phyloP scores from a whole-genome alignment of 805 yeast species.

The Starmerella floricola region DNA sequence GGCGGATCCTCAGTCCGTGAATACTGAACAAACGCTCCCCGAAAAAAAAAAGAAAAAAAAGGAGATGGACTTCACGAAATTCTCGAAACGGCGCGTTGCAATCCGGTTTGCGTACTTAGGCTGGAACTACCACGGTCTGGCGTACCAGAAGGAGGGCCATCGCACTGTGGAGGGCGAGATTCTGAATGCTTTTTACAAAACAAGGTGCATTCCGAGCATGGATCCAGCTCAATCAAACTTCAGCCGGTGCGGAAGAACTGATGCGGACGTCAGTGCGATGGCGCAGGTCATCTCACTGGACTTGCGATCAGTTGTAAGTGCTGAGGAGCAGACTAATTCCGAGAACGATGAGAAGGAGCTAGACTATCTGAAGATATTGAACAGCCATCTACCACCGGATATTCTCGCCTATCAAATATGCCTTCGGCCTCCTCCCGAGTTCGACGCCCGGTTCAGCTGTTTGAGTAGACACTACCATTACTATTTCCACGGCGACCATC shows the following conservation, averaged over 20 bases:
- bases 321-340: slow-evolving; percentile 49
- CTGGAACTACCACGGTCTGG: slow-evolving; percentile 89
- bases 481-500: slow-evolving; percentile 38
- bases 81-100: slow-evolving; percentile 58
- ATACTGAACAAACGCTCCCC: too few relatives aligned
- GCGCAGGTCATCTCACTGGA: slow-evolving; percentile 78
- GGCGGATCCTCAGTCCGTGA: too few relatives aligned
- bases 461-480: slow-evolving; percentile 75
- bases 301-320: slow-evolving; percentile 55
- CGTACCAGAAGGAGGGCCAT: slow-evolving; percentile 63
- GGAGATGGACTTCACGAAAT: slow-evolving; percentile 53
- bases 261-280: slow-evolving; percentile 94
- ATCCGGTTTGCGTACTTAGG: slow-evolving; percentile 75
- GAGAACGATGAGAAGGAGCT: slow-evolving; percentile 54
- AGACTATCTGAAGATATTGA: slow-evolving; percentile 63
- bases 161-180: slow-evolving; percentile 80
- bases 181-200: slow-evolving; percentile 54
- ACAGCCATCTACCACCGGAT: slow-evolving; percentile 67
- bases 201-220: slow-evolving; percentile 46
- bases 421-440: slow-evolving; percentile 65
- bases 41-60: slow-evolving; percentile 30
- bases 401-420: slow-evolving; percentile 73
- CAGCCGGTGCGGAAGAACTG: slow-evolving; percentile 91
- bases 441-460: slow-evolving; percentile 92
- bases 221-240: slow-evolving; percentile 56